Evolutionary conservation across 1,284 basidiomycete genomes (phyloP).

Genomic region (Moniliophthora roreri): DNA sequence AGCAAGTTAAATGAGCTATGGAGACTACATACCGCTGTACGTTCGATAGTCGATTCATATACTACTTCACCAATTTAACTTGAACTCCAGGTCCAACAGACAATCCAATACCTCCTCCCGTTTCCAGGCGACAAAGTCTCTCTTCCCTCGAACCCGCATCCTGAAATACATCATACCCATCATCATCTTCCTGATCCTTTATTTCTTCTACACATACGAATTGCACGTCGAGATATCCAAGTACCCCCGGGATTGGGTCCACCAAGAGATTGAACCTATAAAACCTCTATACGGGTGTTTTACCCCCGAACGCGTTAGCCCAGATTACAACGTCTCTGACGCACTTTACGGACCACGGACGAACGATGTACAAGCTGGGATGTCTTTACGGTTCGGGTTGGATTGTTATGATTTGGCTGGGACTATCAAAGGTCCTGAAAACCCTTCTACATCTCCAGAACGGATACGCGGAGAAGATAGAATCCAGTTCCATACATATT

Average conservation of each 20-base stretch:
- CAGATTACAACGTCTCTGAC: slow-evolving; percentile 69
- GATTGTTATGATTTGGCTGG: slow-evolving; percentile 89
- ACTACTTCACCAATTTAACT: background rate
- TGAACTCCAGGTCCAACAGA: background rate
- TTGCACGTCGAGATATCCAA: slow-evolving; percentile 80
- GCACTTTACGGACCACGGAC: slow-evolving; percentile 58
- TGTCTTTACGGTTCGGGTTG: slow-evolving; percentile 73
- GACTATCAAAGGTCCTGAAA: slow-evolving; percentile 49
- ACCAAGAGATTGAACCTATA: slow-evolving; percentile 64
- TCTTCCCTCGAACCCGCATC: slow-evolving; percentile 3
- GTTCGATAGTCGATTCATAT: background rate
- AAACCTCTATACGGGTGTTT: slow-evolving; percentile 75
- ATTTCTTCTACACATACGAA: slow-evolving; percentile 64
- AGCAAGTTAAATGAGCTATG: background rate
- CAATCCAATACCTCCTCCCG: background rate
- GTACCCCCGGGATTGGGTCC: slow-evolving; percentile 75
- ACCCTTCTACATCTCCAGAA: slow-evolving; percentile 12
- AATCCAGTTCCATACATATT: slow-evolving; percentile 84
- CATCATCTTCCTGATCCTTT: slow-evolving; percentile 39
- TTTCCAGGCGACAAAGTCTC: background rate
- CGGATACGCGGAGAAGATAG: slow-evolving; percentile 41
- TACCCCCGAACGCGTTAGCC: slow-evolving; percentile 50
- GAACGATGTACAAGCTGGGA: slow-evolving; percentile 76
- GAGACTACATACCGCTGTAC: slow-evolving; percentile 1
- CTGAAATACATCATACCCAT: slow-evolving; percentile 32